Base-by-base conservation (phyloP, 495 filamentous ascomycete genomes). In the Talaromyces thailandensis region DNA sequence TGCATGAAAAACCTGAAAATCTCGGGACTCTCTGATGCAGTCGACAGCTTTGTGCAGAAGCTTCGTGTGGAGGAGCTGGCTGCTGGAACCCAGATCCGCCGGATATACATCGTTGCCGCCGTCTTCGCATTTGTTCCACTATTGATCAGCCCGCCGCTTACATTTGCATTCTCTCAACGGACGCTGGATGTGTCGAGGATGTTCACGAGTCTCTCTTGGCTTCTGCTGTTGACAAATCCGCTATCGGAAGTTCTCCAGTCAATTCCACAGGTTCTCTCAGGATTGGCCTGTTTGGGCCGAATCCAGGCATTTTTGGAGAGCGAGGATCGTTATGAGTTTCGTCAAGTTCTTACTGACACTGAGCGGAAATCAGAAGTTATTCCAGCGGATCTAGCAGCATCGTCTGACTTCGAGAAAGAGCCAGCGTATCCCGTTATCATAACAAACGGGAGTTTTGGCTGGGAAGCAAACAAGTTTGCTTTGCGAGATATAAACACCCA, bases 131-230 rank as follows among this genome's bases (percentile, higher is more conserved):
- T 59, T 14, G 35, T 56, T n/a, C 64, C 64, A 3, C 24, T 31
- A 60, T n/a, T 58, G 24, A 58, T 65, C 16, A 37, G 52, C 16
- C 64, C 64, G 5, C 35, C 60, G 4, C 29, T 69, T 21, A 62
- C 64, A 18, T 67, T 69, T 21, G 64, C 64, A 29, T 64, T 63
- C 12, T 37, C 62, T 23, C 26, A 48, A 52, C 40, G 55, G 8
- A 66, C 56, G 6, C 65, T 86, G 28, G 79, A 78, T 53, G 80
- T 79, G 4, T 71, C 81, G 2, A 75, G 70, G 24, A 76, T 81
- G 0, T 87, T 83, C 67, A 88, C 86, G 0, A 79, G 85, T 1
- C 65, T 88, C 2, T 84, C 85, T 0, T 79, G 87, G 1, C 83
- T 88, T 60, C 71, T 80, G 0, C 77, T 89, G 7, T 68, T 89